Evolutionary conservation across 73 alveolate genomes (phyloP).

Genomic region (Paramecium primaurelia): DNA sequence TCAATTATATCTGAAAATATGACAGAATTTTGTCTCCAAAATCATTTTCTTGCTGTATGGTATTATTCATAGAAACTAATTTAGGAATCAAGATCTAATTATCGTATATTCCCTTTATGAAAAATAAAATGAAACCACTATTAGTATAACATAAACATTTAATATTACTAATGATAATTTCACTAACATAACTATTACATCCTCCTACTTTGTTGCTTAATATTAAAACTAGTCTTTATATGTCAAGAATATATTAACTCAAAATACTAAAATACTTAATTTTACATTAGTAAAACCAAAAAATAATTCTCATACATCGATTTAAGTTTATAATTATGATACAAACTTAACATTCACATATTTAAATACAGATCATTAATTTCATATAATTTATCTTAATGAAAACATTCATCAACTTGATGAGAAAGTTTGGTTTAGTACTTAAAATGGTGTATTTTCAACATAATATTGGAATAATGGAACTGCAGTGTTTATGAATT

Average conservation of each 20-base stretch:
- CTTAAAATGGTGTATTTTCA: neutral
- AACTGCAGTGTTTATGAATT: neutral
- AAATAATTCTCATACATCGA: neutral
- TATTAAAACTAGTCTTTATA: neutral
- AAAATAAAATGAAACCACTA: neutral
- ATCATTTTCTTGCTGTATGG: neutral
- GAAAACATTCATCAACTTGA: neutral
- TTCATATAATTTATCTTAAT: neutral
- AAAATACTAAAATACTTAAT: neutral
- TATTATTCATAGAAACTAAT: neutral
- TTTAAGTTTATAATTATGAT: neutral
- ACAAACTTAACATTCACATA: neutral
- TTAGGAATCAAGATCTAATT: neutral
- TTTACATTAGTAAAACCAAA: neutral
- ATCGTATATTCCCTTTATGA: neutral
- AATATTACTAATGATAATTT: neutral
- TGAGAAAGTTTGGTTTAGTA: neutral
- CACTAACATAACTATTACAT: neutral
- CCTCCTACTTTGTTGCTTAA: neutral
- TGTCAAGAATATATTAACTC: neutral
- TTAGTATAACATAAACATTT: neutral
- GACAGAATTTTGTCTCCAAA: neutral
- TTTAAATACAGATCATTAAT: neutral
- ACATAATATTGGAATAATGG: slow-evolving; percentile 4
- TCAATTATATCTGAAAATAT: neutral